phyloP scores from a whole-genome alignment of 768 basidiomycete genomes.

The Rhodotorula sphaerocarpa region DNA sequence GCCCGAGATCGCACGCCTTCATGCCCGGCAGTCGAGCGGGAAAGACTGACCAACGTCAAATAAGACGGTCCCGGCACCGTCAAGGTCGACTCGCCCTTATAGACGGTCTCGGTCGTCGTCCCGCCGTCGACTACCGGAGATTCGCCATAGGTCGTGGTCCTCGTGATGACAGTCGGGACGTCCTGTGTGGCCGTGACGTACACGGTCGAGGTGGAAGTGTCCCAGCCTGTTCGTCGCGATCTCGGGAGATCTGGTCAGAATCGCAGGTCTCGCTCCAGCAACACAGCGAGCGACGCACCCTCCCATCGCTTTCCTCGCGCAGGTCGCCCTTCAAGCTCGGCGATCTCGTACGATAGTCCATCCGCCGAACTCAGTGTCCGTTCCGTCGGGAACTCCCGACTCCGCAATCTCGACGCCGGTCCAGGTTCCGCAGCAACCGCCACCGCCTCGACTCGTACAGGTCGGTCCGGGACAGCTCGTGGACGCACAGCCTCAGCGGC shows the following conservation, averaged over 20 bases:
- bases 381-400: no score
- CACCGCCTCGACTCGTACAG: no score
- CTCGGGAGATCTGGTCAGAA: no score
- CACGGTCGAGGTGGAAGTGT: constrained; percentile 14
- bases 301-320: constrained; percentile 10
- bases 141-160: constrained; percentile 29
- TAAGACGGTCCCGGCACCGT: constrained; percentile 28
- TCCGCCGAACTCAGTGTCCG: no score
- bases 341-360: not conserved
- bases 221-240: constrained; percentile 9
- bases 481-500: no score
- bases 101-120: constrained; percentile 22
- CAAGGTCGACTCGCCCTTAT: constrained; percentile 19
- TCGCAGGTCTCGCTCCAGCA: no score
- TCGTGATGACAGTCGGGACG: constrained; percentile 20
- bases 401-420: no score
- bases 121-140: constrained; percentile 24
- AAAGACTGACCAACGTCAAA: constrained; percentile 11
- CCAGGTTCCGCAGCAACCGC: no score
- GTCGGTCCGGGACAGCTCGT: no score
- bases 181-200: constrained; percentile 21
- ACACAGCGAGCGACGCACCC: constrained; percentile 1
- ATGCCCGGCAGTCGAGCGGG: not conserved
- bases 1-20: no score
- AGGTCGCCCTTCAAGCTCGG: not conserved